A percentile compares a stretch with the other conserved stretches of the same genome.
Evolutionary conservation across 2,329 filamentous ascomycete genomes (phyloP).

Genomic region (Neofusicoccum sp.): DNA sequence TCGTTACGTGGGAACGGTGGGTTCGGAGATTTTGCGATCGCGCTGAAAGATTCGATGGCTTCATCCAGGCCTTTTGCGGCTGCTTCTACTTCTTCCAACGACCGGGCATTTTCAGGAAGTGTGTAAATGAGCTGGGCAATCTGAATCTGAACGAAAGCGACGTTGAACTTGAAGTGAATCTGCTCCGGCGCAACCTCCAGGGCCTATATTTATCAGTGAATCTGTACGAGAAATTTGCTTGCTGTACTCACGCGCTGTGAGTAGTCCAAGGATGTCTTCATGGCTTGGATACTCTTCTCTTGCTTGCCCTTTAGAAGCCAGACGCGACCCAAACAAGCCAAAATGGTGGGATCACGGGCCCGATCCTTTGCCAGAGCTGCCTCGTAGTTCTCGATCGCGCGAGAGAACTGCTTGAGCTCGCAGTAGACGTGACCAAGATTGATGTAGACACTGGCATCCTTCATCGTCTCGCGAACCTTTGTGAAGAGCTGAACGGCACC

Average conservation of each 20-base stretch:
- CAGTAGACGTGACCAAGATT: constrained; percentile 93
- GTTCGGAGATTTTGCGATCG: constrained; percentile 59
- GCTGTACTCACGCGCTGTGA: constrained; percentile 56
- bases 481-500: constrained; percentile 83
- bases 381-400: constrained; percentile 95
- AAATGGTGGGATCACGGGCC: constrained; percentile 72
- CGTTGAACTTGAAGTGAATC: constrained; percentile 92
- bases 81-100: constrained; percentile 74
- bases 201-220: constrained; percentile 52
- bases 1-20: constrained; percentile 88
- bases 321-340: constrained; percentile 82
- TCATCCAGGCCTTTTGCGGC: constrained; percentile 78
- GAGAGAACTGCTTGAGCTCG: constrained; percentile 84
- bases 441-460: constrained; percentile 82
- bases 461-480: constrained; percentile 85
- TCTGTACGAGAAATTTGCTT: background rate
- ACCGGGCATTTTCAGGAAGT: constrained; percentile 72
- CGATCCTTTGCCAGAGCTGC: constrained; percentile 75
- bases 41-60: constrained; percentile 70
- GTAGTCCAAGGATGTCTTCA: constrained; percentile 64
- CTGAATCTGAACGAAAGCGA: constrained; percentile 95
- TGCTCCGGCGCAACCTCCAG: constrained; percentile 77
- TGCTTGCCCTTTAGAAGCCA: constrained; percentile 79
- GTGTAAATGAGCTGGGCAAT: constrained; percentile 77
- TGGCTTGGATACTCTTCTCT: constrained; percentile 61